A percentile compares a stretch with the other conserved stretches of the same genome.
These are phyloP conservation scores for Quercus dentata DNA, from an alignment of 306 rosid species.

Conservation along the genomic window DNA sequence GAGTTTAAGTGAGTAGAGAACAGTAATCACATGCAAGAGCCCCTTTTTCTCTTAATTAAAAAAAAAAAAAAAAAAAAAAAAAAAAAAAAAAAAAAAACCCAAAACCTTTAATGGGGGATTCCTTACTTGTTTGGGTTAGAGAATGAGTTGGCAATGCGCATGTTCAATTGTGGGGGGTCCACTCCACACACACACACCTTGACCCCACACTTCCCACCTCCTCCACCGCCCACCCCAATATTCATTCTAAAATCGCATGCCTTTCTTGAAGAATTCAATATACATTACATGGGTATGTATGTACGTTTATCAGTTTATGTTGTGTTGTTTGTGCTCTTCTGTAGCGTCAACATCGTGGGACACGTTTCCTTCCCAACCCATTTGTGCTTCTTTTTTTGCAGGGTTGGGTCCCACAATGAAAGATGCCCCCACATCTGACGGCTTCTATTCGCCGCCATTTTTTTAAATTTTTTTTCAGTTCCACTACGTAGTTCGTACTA, in stretches of 20 bases:
- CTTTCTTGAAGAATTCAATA: background rate
- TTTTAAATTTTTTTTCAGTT: background rate
- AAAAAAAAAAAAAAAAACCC: too few relatives aligned
- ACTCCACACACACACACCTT: background rate
- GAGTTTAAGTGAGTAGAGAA: too few relatives aligned
- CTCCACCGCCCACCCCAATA: slow-evolving; percentile 26
- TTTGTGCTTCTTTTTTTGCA: too few relatives aligned
- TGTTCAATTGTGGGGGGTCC: background rate
- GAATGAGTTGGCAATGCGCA: background rate
- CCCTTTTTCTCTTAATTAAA: too few relatives aligned
- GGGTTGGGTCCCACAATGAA: background rate
- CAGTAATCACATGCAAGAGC: too few relatives aligned
- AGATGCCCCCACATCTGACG: slow-evolving; percentile 18
- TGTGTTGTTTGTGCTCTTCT: background rate
- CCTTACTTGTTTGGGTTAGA: slow-evolving; percentile 1
- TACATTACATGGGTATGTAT: too few relatives aligned
- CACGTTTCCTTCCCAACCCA: background rate
- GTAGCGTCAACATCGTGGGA: background rate
- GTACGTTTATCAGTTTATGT: background rate
- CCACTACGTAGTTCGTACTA: background rate
- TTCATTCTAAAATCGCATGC: background rate
- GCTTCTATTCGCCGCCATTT: slow-evolving; percentile 17
- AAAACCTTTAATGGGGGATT: slow-evolving; percentile 1
- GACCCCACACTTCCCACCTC: slow-evolving; percentile 1
- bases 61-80: too few relatives aligned